These are phyloP conservation scores for Physcomitrium patens DNA, from an alignment of 225 moss, liverwort and hornwort genomes.

Conservation along the genomic window DNA sequence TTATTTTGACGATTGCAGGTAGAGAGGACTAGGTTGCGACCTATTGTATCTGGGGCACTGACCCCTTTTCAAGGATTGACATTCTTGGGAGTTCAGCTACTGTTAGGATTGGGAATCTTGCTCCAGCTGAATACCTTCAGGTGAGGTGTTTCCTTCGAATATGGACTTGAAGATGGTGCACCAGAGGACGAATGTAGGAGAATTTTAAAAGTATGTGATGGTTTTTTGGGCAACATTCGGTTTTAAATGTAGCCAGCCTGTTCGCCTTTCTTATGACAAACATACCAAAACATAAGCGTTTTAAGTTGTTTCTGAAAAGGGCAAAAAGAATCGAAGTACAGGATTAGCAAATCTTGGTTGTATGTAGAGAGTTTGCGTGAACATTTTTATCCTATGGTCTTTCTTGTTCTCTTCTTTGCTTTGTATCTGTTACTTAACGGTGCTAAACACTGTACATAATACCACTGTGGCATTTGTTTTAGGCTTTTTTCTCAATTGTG, in stretches of 20 bases:
- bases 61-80: slow-evolving; percentile 84
- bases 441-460: neutral
- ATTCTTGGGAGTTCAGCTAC: slow-evolving; percentile 84
- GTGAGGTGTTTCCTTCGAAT: slow-evolving; percentile 32
- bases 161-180: neutral
- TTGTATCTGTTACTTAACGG: neutral
- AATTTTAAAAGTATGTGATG: neutral
- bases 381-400: neutral
- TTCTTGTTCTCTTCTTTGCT: neutral
- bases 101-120: slow-evolving; percentile 81
- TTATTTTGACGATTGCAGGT: slow-evolving; percentile 56
- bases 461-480: neutral
- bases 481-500: neutral
- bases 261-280: neutral
- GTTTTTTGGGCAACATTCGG: neutral
- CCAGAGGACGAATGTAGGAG: neutral
- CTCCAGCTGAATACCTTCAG: slow-evolving; percentile 93
- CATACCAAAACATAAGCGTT: neutral
- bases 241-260: neutral
- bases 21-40: slow-evolving; percentile 81
- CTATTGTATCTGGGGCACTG: slow-evolving; percentile 80
- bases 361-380: neutral
- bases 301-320: neutral
- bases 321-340: neutral
- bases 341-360: neutral